Evolutionary conservation across 2,329 filamentous ascomycete genomes (phyloP).

Genomic region (Mariannaea elegans): DNA sequence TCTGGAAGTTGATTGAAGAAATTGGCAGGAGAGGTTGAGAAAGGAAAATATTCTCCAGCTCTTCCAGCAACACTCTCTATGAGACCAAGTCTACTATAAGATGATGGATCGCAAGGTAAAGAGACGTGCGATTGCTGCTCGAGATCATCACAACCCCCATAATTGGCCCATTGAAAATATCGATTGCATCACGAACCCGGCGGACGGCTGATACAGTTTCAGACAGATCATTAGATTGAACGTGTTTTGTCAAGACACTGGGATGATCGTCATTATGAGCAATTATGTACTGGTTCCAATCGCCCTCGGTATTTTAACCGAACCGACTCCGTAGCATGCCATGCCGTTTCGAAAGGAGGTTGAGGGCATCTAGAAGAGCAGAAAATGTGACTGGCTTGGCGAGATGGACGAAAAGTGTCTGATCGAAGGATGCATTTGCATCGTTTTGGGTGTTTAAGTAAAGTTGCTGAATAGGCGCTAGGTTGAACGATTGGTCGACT

Average conservation of each 20-base stretch:
- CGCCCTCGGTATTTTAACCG: neutral
- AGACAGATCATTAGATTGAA: neutral
- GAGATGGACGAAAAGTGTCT: neutral
- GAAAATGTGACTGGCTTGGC: neutral
- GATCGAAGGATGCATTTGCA: neutral
- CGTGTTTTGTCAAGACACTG: neutral
- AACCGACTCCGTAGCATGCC: neutral
- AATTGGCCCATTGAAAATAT: neutral
- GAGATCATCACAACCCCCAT: neutral
- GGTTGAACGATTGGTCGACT: neutral
- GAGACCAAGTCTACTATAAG: neutral
- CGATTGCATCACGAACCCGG: neutral
- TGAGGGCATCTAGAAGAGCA: neutral
- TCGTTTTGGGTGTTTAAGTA: neutral
- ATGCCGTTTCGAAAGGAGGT: neutral
- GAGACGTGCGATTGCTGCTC: neutral
- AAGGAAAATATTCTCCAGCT: slow-evolving; percentile 3
- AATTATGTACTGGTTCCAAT: neutral
- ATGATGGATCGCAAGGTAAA: neutral
- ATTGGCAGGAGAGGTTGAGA: neutral
- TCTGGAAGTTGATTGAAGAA: neutral
- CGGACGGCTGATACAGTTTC: neutral
- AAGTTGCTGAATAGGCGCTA: neutral
- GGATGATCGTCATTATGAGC: neutral
- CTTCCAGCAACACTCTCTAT: neutral